Base-by-base conservation (phyloP, 2,329 filamentous ascomycete genomes). In the Pseudogymnoascus verrucosus region DNA sequence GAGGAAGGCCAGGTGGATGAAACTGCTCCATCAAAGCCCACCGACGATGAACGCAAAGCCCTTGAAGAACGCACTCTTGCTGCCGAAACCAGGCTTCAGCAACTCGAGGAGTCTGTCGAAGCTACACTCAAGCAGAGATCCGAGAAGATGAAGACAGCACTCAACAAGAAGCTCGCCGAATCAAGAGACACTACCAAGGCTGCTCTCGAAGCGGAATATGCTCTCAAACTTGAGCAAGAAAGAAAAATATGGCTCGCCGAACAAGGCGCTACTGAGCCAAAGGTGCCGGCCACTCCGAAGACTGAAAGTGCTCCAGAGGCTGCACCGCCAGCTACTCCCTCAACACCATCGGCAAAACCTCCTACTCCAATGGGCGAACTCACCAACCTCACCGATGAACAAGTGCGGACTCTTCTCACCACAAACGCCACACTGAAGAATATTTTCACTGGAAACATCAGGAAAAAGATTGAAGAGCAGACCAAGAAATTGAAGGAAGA, bases 91-190 rank as follows among this genome's bases (percentile, higher is more conserved):
- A 84, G 81, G 71, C 84, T 88, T 7, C 79, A 81, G 2, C 65
- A 70, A 59, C 78, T 89, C 14, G 89, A 93, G 71, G 82, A 84
- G 31, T 81, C 79, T 63, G 82, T 86, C 54, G 79, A 84, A 63
- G 77, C 76, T 37, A 85, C 82, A 10, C 79, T 90, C 65, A 89
- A 89, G 69, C 78, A 82, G 62, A 82, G 87, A 51, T 86, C 86
- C 1, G 84, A 90, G 47, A 84, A 83, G 72, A 89, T 91, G 87
- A 89, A 87, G 70, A 80, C 83, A 21, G 76, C 82, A 1, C 76
- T 91, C 60, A 88, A 87, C 69, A 86, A 84, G 71, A 91, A 89
- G 72, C 79, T 96, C 14, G 76, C 73, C 7, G 83, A 87, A 60
- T 76, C 79, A 10, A 80, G 77, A 66, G 76, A 79, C 42, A 73